A percentile compares a stretch with the other conserved stretches of the same genome.
phyloP scores from a whole-genome alignment of 2,329 filamentous ascomycete species.

The Aaosphaeria pasadenensis region DNA sequence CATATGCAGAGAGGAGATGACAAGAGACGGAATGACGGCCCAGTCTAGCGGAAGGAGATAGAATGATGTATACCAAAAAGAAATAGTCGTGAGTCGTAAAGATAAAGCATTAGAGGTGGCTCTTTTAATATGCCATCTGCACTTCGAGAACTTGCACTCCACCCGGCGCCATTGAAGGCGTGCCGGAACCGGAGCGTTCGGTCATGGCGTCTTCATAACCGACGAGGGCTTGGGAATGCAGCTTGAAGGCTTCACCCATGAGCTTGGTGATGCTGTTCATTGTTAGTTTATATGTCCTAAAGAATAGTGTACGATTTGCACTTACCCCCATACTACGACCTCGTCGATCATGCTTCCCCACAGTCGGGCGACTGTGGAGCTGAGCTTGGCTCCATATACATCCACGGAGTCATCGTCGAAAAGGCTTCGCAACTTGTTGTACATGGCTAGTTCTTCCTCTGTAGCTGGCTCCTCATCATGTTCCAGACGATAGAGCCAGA shows the following conservation, averaged over 20 bases:
- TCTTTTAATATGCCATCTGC: conserved; percentile 40
- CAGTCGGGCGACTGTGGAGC: conserved; percentile 89
- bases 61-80: conserved; percentile 12
- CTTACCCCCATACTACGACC: conserved; percentile 99
- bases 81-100: conserved; percentile 18
- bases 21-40: conserved; percentile 23
- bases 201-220: conserved; percentile 83
- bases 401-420: conserved; percentile 90
- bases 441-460: conserved; percentile 82
- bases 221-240: conserved; percentile 90
- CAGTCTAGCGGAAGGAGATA: conserved; percentile 30
- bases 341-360: conserved; percentile 99
- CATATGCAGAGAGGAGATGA: conserved; percentile 21
- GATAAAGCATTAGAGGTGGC: conserved; percentile 2
- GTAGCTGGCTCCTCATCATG: conserved; percentile 92
- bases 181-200: conserved; percentile 42
- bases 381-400: conserved; percentile 76
- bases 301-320: conserved; percentile 29
- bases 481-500: conserved; percentile 99
- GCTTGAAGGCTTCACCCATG: conserved; percentile 97
- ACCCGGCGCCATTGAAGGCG: conserved; percentile 40
- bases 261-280: conserved; percentile 75
- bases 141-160: conserved; percentile 41
- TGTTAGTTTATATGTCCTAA: conserved; percentile 43
- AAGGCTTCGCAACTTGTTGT: conserved; percentile 84